Conservation (phyloP, 1,284 basidiomycete genomes). For the Stereum hirsutum region DNA sequence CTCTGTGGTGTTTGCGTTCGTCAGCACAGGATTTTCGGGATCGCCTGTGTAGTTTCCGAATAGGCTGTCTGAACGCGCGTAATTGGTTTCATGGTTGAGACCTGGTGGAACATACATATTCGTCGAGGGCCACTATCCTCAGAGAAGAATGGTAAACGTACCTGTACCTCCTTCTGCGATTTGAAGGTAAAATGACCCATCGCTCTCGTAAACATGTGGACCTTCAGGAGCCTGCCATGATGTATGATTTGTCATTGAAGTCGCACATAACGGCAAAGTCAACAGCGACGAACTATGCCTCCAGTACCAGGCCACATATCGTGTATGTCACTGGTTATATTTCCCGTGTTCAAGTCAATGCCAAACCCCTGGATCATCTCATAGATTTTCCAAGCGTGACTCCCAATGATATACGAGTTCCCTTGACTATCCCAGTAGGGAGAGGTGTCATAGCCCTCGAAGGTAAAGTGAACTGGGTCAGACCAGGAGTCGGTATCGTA, state of each 20-base stretch:
- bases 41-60: constrained; percentile 17
- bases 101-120: too few relatives aligned
- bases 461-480: constrained; percentile 24
- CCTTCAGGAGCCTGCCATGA: constrained; percentile 18
- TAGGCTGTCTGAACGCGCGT: constrained; percentile 19
- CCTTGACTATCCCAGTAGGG: constrained; percentile 28
- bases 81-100: constrained; percentile 23
- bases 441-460: constrained; percentile 26
- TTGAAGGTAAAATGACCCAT: constrained; percentile 20
- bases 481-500: constrained; percentile 22
- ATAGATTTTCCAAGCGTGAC: constrained; percentile 23
- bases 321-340: constrained; percentile 17
- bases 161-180: constrained; percentile 19
- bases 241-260: neutral
- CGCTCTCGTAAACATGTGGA: constrained; percentile 18
- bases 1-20: constrained; percentile 16
- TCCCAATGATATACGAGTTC: constrained; percentile 23
- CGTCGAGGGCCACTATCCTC: too few relatives aligned
- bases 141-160: too few relatives aligned
- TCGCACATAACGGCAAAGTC: neutral
- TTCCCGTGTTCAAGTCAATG: constrained; percentile 23
- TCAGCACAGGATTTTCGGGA: constrained; percentile 17
- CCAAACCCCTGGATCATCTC: constrained; percentile 22
- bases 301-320: constrained; percentile 27
- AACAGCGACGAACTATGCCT: constrained; percentile 15